Evolutionary conservation across 2,329 filamentous ascomycete species (phyloP).

Genomic region (Penicillium psychrosexuale): DNA sequence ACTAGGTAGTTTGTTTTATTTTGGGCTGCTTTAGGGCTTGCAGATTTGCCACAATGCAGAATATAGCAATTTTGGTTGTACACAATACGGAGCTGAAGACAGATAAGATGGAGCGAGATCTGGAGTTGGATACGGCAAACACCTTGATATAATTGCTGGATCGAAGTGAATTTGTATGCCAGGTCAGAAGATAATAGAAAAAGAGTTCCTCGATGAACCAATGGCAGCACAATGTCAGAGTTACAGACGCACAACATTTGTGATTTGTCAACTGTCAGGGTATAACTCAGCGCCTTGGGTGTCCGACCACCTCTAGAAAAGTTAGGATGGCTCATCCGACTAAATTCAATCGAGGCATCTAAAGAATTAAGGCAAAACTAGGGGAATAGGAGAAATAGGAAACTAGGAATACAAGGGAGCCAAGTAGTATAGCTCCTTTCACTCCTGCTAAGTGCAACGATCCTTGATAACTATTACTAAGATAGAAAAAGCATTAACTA

Average conservation of each 20-base stretch:
- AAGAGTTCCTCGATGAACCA: slow-evolving; percentile 7
- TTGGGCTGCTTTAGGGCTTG: background rate
- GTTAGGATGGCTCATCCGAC: background rate
- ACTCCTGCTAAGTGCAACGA: background rate
- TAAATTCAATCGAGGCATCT: background rate
- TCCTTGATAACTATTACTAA: background rate
- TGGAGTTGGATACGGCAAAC: background rate
- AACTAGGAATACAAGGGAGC: background rate
- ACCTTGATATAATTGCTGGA: background rate
- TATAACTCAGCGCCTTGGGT: background rate
- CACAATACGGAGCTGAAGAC: background rate
- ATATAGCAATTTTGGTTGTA: background rate
- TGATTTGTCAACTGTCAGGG: slow-evolving; percentile 23
- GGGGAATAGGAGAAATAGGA: background rate
- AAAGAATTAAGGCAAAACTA: background rate
- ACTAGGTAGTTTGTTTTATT: background rate
- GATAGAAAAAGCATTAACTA: background rate
- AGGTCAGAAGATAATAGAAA: background rate
- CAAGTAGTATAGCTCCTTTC: background rate
- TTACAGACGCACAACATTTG: slow-evolving; percentile 11
- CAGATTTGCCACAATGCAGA: too few species aligned
- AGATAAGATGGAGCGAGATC: background rate
- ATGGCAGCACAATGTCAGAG: slow-evolving; percentile 1
- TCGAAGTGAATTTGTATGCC: slow-evolving; percentile 4
- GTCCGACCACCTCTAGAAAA: background rate